Percentiles rank a stretch among this genome's conserved stretches.
phyloP scores from a whole-genome alignment of 345 rosid species.

The Ceriops decandra region DNA sequence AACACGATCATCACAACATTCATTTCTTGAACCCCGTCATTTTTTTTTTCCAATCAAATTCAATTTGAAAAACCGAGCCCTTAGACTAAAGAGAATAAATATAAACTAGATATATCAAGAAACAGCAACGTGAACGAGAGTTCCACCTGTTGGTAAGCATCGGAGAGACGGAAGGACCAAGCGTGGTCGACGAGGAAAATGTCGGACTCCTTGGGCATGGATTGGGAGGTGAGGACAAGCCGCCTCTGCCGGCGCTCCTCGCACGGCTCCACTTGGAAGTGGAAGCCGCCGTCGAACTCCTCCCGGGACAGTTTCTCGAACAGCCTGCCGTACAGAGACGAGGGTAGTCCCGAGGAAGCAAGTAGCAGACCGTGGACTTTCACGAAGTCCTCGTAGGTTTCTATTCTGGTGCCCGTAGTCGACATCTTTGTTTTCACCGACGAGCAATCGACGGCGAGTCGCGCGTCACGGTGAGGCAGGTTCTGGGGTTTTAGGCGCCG shows the following conservation, averaged over 20 bases:
- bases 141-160: constrained; percentile 66
- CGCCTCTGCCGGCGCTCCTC: constrained; percentile 63
- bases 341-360: constrained; percentile 80
- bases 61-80: background rate
- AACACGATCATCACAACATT: too few relatives aligned
- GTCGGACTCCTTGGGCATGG: constrained; percentile 55
- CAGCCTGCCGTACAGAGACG: constrained; percentile 57
- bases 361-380: constrained; percentile 71
- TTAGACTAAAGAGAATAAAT: too few relatives aligned
- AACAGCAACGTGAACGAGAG: background rate
- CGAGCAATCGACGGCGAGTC: too few relatives aligned
- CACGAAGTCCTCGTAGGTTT: constrained; percentile 68
- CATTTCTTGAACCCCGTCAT: background rate
- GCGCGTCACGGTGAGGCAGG: background rate
- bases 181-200: constrained; percentile 90
- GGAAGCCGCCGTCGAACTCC: constrained; percentile 73
- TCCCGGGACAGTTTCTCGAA: constrained; percentile 70
- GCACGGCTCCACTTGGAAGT: constrained; percentile 66
- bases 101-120: background rate
- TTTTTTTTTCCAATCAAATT: background rate
- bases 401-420: background rate
- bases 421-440: constrained; percentile 10
- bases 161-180: constrained; percentile 90
- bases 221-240: constrained; percentile 58
- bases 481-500: constrained; percentile 4